phyloP scores from a whole-genome alignment of 169 alveolate species.

The Miamiensis avidus region DNA sequence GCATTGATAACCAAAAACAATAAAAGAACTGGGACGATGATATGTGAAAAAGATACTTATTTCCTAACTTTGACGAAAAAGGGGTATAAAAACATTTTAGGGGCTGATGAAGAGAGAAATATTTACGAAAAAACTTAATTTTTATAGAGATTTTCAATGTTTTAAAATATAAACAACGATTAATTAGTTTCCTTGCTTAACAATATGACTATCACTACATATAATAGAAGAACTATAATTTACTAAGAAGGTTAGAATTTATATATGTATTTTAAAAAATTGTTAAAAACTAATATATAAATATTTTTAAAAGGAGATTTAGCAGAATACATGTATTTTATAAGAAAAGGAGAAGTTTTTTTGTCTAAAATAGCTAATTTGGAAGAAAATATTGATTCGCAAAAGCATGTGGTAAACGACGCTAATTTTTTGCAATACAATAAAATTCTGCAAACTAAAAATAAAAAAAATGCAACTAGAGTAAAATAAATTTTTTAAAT shows the following conservation, averaged over 20 bases:
- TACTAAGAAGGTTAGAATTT: not conserved
- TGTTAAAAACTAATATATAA: no score
- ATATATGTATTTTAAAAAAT: no score
- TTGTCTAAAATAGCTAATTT: not conserved
- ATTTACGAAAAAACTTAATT: not conserved
- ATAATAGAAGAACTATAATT: not conserved
- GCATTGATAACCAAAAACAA: not conserved
- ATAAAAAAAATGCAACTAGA: not conserved
- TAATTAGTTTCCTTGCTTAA: no score
- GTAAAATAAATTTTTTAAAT: not conserved
- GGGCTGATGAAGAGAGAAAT: not conserved
- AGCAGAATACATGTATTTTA: not conserved
- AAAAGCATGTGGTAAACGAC: not conserved
- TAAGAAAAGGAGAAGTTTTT: not conserved
- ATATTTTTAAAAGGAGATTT: not conserved
- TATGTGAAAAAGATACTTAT: slow-evolving; percentile 17
- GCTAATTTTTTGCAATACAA: not conserved
- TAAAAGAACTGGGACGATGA: slow-evolving; percentile 28
- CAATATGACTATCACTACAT: no score
- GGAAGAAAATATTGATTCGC: no score
- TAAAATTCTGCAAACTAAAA: not conserved
- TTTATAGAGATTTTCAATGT: not conserved
- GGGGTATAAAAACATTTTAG: slow-evolving; percentile 13
- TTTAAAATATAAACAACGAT: no score
- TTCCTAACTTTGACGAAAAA: slow-evolving; percentile 16